These are phyloP conservation scores for Candida alai DNA, from an alignment of 805 yeast genomes.

Conservation along the genomic window DNA sequence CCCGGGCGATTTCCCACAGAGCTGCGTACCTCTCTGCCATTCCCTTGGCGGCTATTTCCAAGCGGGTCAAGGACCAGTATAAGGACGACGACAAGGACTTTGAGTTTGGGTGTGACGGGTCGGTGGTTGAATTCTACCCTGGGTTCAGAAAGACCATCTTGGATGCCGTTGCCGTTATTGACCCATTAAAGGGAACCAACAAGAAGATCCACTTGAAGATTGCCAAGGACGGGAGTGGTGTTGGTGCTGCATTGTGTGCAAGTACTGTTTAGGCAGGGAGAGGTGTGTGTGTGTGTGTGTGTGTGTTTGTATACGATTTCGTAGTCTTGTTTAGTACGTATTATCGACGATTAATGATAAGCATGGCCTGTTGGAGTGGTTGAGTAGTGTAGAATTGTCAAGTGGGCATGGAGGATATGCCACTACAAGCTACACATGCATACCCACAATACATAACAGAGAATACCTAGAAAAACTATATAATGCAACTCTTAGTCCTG, in stretches of 20 bases:
- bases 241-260: conserved; percentile 96
- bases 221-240: conserved; percentile 95
- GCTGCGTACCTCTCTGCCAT: conserved; percentile 89
- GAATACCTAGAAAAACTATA: no score
- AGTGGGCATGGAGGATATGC: no score
- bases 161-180: conserved; percentile 68
- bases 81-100: conserved; percentile 53
- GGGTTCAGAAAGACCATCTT: conserved; percentile 78
- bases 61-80: conserved; percentile 60
- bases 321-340: no score
- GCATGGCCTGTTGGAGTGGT: no score
- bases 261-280: conserved; percentile 14
- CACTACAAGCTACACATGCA: no score
- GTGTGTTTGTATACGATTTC: not conserved
- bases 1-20: conserved; percentile 77
- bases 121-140: conserved; percentile 91
- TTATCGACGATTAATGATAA: conserved; percentile 1
- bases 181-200: conserved; percentile 70
- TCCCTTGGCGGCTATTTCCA: conserved; percentile 83
- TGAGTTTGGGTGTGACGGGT: conserved; percentile 94
- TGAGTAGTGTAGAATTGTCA: no score
- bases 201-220: conserved; percentile 72
- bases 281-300: conserved; percentile 12
- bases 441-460: no score
- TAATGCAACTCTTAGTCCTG: no score